phyloP scores from a whole-genome alignment of 2,329 filamentous ascomycete species.

The Colletotrichum eleusines region DNA sequence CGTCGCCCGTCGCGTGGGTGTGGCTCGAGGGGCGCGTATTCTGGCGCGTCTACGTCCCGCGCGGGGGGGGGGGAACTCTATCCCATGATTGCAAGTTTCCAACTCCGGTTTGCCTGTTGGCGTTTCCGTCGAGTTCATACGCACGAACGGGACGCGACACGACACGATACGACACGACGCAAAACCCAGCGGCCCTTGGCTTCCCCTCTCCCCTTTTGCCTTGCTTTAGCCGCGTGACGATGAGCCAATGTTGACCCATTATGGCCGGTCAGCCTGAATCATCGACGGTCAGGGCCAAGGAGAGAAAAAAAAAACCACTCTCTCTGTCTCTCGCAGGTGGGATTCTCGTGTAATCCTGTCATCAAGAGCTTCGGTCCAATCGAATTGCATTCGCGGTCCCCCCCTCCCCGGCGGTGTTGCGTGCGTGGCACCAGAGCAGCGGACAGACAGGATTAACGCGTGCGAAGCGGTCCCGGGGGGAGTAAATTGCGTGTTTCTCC shows the following conservation, averaged over 20 bases:
- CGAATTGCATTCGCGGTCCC: conserved; percentile 2
- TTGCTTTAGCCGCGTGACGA: conserved; percentile 35
- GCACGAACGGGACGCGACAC: conserved; percentile 17
- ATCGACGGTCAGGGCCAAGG: background rate
- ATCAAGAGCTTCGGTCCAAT: conserved; percentile 27
- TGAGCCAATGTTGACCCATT: background rate
- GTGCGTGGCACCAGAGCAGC: conserved; percentile 23
- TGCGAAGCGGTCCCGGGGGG: conserved; percentile 27
- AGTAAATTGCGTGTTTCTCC: conserved; percentile 23
- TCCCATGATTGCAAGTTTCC: conserved; percentile 3
- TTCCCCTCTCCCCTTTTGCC: conserved; percentile 13
- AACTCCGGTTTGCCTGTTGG: conserved; percentile 10
- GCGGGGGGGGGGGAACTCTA: conserved; percentile 7
- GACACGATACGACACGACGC: background rate
- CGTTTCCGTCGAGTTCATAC: conserved; percentile 11
- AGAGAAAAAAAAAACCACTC: background rate
- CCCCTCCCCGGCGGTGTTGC: background rate
- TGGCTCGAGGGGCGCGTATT: conserved; percentile 33
- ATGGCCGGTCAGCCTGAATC: background rate
- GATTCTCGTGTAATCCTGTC: conserved; percentile 31
- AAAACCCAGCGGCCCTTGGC: conserved; percentile 13
- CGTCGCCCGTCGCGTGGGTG: conserved; percentile 31
- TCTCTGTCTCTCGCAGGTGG: background rate
- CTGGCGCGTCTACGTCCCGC: conserved; percentile 29
- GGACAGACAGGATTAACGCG: background rate